A percentile compares a stretch with the other conserved stretches of the same genome.
Evolutionary conservation across 2,329 filamentous ascomycete species (phyloP).

Genomic region (Clarireedia monteithiana): DNA sequence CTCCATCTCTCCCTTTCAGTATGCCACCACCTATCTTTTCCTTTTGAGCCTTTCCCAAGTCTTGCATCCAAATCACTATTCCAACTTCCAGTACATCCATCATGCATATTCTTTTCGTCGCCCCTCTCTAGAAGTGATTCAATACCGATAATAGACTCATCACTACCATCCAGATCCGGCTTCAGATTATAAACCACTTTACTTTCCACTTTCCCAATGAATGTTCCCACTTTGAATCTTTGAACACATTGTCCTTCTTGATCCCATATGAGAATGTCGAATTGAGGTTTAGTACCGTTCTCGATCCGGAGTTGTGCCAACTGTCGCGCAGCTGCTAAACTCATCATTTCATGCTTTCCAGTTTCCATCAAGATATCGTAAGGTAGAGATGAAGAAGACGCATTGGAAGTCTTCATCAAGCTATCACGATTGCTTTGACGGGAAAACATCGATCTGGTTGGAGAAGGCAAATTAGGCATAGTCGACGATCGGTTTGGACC

Average conservation of each 20-base stretch:
- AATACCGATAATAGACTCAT: slow-evolving; percentile 48
- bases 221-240: slow-evolving; percentile 49
- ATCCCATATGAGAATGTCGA: slow-evolving; percentile 48
- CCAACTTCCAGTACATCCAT: slow-evolving; percentile 23
- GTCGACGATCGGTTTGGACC: slow-evolving; percentile 16
- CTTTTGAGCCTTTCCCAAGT: slow-evolving; percentile 13
- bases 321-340: slow-evolving; percentile 43
- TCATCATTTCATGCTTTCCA: slow-evolving; percentile 1
- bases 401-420: neutral
- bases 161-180: slow-evolving; percentile 43
- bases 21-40: slow-evolving; percentile 27
- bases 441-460: slow-evolving; percentile 9
- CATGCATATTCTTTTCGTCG: slow-evolving; percentile 17
- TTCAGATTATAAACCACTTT: slow-evolving; percentile 52
- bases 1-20: slow-evolving; percentile 25
- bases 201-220: slow-evolving; percentile 52
- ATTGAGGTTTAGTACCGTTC: slow-evolving; percentile 45
- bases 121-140: slow-evolving; percentile 38
- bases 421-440: neutral
- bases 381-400: neutral
- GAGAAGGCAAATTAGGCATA: slow-evolving; percentile 14
- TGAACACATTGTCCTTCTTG: slow-evolving; percentile 41
- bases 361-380: slow-evolving; percentile 1
- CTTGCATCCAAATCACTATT: slow-evolving; percentile 9
- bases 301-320: slow-evolving; percentile 60